Evolutionary conservation across 148 eudicot species (phyloP), one percentile per base, ranked within the genome.

Genomic region (Bassia scoparia): DNA sequence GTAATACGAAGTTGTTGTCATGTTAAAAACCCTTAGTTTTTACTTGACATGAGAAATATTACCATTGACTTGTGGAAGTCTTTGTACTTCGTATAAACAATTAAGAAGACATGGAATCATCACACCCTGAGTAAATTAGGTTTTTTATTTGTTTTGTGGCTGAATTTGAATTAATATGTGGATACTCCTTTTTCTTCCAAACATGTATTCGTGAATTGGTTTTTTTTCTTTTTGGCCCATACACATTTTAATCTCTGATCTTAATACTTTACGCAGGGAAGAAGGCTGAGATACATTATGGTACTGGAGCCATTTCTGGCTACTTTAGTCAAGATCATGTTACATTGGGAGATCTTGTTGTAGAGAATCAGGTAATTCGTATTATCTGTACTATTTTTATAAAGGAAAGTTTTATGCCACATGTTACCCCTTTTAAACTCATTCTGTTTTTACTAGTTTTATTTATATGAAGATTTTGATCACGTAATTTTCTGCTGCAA

Each of bases 261-360:
- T 0, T 48, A 33, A 31, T 38, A 31, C 56, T 38, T 62, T 34
- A 46, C 76, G 79, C 87, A 93, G 97, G 98, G 55, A 90, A 81
- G 82, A 82, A 88, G 77, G 98, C 98, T 59, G 86, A 78, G 60
- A 90, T 89, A 78, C 98, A 86, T 54, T 93, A 90, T 77, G 96
- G 98, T 76, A 93, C 94, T 80, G 98, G 98, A 77, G 81, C 97
- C 35, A 89, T 93, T 81, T 85, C 97, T n/a, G 98, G 98, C 35
- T 84, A 81, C 79, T 93, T 90, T 69, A 93, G 98, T 86, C 73
- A 84, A 78, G 98, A 93, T 71, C 75, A 81, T 82, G 87, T 89
- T 64, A 79, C 87, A 77, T 23, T 93, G 69, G 97, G 96, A 63
- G 86, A 86, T 68, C 87, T 93, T 73, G 84, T 88, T 71, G 93